These are phyloP conservation scores for Periconia sp. DNA, from an alignment of 2,329 filamentous ascomycete genomes.

Conservation along the genomic window DNA sequence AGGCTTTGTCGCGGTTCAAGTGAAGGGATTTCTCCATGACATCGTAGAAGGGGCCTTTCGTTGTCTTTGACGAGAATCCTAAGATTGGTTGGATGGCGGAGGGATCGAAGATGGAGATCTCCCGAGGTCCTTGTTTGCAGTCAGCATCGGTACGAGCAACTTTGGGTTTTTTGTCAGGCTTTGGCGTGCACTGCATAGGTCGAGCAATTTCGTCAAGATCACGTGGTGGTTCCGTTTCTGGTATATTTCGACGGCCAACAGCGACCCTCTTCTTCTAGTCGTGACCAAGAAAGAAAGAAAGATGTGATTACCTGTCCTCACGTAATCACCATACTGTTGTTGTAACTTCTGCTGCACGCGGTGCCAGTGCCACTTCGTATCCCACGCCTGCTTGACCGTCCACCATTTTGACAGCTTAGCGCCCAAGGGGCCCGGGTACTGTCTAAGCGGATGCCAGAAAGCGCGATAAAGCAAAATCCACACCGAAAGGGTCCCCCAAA, in stretches of 20 bases:
- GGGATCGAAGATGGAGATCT: constrained; percentile 27
- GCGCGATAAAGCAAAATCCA: constrained; percentile 28
- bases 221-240: no score
- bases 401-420: constrained; percentile 33
- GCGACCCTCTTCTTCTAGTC: background rate
- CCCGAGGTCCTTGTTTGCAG: constrained; percentile 21
- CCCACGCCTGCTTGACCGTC: constrained; percentile 22
- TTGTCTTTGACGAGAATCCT: constrained; percentile 20
- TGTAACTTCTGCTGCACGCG: constrained; percentile 26
- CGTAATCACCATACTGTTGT: constrained; percentile 29
- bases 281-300: constrained; percentile 1
- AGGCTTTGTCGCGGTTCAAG: constrained; percentile 24
- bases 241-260: background rate
- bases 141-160: no score
- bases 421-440: constrained; percentile 26
- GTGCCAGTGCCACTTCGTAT: constrained; percentile 22
- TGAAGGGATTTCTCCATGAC: constrained; percentile 24
- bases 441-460: constrained; percentile 30
- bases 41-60: constrained; percentile 35
- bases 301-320: constrained; percentile 25
- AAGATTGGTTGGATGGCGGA: constrained; percentile 26
- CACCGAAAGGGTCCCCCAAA: constrained; percentile 25
- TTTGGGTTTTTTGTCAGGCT: no score
- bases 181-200: no score
- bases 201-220: no score